These are phyloP conservation scores for Zygnema cylindricum DNA, from an alignment of 139 green algal species.

Conservation along the genomic window DNA sequence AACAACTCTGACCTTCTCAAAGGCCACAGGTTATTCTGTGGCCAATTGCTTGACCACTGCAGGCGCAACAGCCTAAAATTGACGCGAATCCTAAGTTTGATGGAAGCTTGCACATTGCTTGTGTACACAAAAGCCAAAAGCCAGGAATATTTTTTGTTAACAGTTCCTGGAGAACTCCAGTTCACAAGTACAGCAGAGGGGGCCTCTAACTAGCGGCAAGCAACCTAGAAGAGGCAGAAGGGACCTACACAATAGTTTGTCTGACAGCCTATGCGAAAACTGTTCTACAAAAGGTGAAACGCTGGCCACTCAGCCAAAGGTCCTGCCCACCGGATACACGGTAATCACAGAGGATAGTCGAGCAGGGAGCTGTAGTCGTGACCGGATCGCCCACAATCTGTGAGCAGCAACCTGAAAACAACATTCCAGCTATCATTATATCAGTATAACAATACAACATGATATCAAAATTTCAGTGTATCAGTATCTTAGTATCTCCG, in stretches of 20 bases:
- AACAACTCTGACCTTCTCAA: conserved; percentile 2
- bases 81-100: neutral
- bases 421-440: no score
- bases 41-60: neutral
- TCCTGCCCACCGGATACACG: no score
- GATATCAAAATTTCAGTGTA: no score
- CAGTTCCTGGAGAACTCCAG: no score
- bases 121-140: neutral
- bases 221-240: neutral
- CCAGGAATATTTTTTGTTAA: no score
- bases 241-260: neutral
- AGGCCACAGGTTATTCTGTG: neutral
- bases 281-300: neutral
- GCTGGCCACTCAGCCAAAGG: no score
- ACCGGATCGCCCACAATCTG: no score
- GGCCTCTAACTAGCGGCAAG: neutral
- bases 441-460: no score
- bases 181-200: neutral
- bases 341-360: no score
- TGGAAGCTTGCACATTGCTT: neutral
- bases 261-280: neutral
- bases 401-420: no score
- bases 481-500: no score
- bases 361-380: no score
- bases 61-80: neutral